Base-by-base conservation (phyloP, 306 rosid genomes). In the Quillaja saponaria region DNA sequence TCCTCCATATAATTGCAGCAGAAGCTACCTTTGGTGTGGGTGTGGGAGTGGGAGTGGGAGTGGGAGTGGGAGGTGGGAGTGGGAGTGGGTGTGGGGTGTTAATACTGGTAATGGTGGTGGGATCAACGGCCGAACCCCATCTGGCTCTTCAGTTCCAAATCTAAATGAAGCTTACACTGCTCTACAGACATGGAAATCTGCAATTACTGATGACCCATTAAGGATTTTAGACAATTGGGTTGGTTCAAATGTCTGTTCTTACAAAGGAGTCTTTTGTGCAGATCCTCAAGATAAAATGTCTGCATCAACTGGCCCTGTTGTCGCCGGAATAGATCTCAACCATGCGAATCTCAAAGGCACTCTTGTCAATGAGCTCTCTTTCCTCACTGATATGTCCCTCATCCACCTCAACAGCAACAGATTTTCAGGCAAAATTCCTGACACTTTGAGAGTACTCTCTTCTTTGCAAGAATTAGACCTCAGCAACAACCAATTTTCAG, bases 261-360 rank as follows among this genome's bases (percentile, higher is more conserved):
- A 92, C 78, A 76, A 67, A 80, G 99, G 99, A 44, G 84, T 89
- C 5, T 92, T 92, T 64, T 92, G 99, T 76, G 71, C 84, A 33
- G 76, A 74, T 18, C 67, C 76, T 58, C 76, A 74, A 55, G 73
- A 63, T 34, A 80, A 61, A 59, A 64, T 42, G 69, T 80, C 18
- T 19, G 55, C 72, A 18, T 37, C 87, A 10, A 34, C 76, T 53
- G 70, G 41, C 12, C 75, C 79, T 19, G 61, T 80, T 49, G 83
- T 92, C 19, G 88, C 83, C 6, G 96, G 91, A 46, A 89, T 89
- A 77, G 96, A 92, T 84, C 96, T 92, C 71, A 92, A 92, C 76
- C 96, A 89, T 68, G 99, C 94, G 47, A 81, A 87, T 75, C 95
- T 92, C 50, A 49, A 72, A 76, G 99, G 99, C 61, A 76, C 70